phyloP scores from a whole-genome alignment of 352 stramenopile genomes.

The Phytophthora megakarya region DNA sequence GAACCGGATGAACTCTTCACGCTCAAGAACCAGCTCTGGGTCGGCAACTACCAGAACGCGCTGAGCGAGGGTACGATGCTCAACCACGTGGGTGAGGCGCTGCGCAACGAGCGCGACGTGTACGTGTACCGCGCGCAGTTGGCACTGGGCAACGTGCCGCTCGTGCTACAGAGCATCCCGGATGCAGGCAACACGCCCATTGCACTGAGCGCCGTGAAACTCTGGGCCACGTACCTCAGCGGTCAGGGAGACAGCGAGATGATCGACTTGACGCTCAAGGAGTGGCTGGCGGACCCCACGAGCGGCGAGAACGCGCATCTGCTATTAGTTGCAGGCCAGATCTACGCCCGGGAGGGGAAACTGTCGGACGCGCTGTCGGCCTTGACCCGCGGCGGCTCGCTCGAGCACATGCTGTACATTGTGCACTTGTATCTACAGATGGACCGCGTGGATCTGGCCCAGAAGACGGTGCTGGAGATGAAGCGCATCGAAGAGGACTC shows the following conservation, averaged over 20 bases:
- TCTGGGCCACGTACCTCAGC: constrained; percentile 86
- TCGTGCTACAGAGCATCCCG: constrained; percentile 89
- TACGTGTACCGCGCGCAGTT: constrained; percentile 94
- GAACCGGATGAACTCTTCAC: constrained; percentile 98
- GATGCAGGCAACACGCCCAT: constrained; percentile 70
- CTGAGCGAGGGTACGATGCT: constrained; percentile 92
- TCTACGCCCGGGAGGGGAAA: constrained; percentile 93
- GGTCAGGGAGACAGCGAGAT: constrained; percentile 83
- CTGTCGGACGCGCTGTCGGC: constrained; percentile 94
- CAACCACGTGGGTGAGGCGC: constrained; percentile 78
- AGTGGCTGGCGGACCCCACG: constrained; percentile 86
- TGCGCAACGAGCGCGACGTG: constrained; percentile 94
- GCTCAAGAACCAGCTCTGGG: constrained; percentile 97
- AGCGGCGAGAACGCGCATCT: constrained; percentile 90
- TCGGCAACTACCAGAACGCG: constrained; percentile 96
- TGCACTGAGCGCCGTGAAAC: constrained; percentile 83
- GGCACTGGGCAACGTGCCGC: constrained; percentile 88
- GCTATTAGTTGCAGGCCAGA: constrained; percentile 93
- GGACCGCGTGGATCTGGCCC: constrained; percentile 93
- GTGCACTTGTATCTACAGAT: constrained; percentile 92
- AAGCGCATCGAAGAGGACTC: constrained; percentile 95
- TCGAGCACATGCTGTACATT: constrained; percentile 94
- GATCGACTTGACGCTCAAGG: constrained; percentile 89
- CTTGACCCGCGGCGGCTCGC: constrained; percentile 87
- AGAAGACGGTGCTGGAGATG: constrained; percentile 90